Conservation (phyloP, 176 grass and related monocot genomes). For the Juncus effusus region DNA sequence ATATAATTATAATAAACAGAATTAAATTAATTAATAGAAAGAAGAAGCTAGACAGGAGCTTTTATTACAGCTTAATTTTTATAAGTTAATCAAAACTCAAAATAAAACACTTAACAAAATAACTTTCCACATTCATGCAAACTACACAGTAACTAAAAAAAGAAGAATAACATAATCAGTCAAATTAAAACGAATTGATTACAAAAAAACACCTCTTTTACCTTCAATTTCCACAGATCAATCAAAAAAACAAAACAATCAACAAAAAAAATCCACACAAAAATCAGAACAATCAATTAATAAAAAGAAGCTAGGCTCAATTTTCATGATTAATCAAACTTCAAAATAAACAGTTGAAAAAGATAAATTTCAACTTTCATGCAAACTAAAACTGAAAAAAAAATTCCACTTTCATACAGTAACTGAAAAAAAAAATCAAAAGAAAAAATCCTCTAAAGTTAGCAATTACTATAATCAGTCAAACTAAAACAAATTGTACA, state of each 20-base stretch:
- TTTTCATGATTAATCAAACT: too few species aligned
- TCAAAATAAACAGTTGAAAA: too few species aligned
- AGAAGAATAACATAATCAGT: not conserved
- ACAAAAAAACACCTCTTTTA: not conserved
- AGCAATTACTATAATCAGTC: too few species aligned
- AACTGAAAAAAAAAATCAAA: too few species aligned
- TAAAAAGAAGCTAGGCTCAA: conserved; percentile 54
- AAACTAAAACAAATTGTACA: too few species aligned
- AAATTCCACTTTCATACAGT: too few species aligned
- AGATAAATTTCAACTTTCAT: not conserved
- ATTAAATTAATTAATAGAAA: conserved; percentile 5
- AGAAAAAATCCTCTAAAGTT: too few species aligned
- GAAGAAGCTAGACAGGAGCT: not conserved
- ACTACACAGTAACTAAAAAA: not conserved
- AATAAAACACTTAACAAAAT: not conserved
- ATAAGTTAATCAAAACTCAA: not conserved
- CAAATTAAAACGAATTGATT: not conserved
- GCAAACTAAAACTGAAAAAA: too few species aligned
- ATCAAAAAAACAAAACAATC: conserved; percentile 1
- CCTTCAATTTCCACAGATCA: not conserved
- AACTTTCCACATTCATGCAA: conserved; percentile 7
- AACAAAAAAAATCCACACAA: not conserved
- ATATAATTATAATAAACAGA: not conserved
- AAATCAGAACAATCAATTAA: conserved; percentile 47
- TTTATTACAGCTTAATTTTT: conserved; percentile 14